phyloP scores from a whole-genome alignment of 352 stramenopile species.

The Phytophthora chlamydospora region DNA sequence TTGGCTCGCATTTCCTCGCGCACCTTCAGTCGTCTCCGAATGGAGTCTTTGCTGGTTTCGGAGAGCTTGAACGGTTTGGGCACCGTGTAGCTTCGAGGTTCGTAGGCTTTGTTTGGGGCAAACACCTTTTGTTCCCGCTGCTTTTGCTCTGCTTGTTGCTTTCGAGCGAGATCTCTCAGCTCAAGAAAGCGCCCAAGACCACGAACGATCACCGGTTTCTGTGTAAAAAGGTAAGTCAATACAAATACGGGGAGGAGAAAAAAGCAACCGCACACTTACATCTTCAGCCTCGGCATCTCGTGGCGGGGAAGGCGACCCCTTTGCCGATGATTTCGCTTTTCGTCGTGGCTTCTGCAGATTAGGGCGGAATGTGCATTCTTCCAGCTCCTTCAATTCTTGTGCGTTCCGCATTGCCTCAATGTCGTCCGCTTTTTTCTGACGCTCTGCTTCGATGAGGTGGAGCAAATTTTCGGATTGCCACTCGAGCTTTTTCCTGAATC shows the following conservation, averaged over 20 bases:
- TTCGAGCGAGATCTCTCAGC: constrained; percentile 69
- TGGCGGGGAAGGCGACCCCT: constrained; percentile 25
- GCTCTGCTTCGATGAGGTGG: constrained; percentile 68
- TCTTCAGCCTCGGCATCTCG: constrained; percentile 7
- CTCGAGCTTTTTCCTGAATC: constrained; percentile 28
- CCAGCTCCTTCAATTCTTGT: constrained; percentile 63
- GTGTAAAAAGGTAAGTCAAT: background rate
- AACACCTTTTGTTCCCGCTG: constrained; percentile 73
- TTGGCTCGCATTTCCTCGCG: constrained; percentile 57
- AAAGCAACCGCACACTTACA: constrained; percentile 15
- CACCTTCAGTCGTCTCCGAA: constrained; percentile 47
- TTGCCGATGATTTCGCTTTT: constrained; percentile 17
- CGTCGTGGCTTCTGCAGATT: constrained; percentile 43
- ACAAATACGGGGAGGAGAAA: background rate
- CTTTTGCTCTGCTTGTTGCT: constrained; percentile 66
- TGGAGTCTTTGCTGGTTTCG: constrained; percentile 57
- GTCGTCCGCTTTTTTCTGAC: constrained; percentile 56
- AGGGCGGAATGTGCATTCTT: constrained; percentile 87
- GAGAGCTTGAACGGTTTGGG: constrained; percentile 81
- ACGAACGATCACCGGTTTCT: constrained; percentile 74
- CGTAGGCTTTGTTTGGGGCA: constrained; percentile 53
- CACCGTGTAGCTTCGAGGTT: constrained; percentile 77
- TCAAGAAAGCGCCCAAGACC: constrained; percentile 83
- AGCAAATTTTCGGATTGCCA: constrained; percentile 75
- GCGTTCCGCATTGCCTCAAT: constrained; percentile 68